Evolutionary conservation across 768 basidiomycete species (phyloP), one percentile per base, ranked within the genome.

Genomic region (Mycena metata): DNA sequence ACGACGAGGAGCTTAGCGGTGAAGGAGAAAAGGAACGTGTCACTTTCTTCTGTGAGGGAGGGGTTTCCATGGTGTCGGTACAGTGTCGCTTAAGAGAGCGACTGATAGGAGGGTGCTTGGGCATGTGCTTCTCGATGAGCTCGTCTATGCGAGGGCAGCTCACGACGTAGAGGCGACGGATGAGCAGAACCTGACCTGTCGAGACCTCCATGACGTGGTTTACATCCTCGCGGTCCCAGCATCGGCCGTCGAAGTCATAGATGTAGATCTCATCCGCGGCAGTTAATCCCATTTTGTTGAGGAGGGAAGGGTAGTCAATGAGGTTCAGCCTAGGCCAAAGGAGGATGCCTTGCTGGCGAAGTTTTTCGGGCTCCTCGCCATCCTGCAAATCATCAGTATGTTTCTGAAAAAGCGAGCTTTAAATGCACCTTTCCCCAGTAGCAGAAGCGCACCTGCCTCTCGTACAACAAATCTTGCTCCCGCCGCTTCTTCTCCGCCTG

Each of bases 211-310:
- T 23, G 17, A 58, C 57, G 16, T 50, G 49, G 23, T 66, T 39
- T 39, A 66, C 47, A 19, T 66, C 57, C 15, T 60, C 57, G 24
- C 65, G 58, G 19, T 54, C 24, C 49, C 47, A 66, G 45, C 24
- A 42, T 0, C 35, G 24, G 21, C 46, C 39, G 21, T 51, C 58
- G 33, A 52, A 60, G 47, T 66, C 58, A 50, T 52, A 66, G 17
- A 66, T 41, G 9, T 11, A 21, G 36, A 66, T 47, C 21, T 66
- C 57, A 19, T 59, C 56, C 5, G 24, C 43, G 5, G 21, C 21
- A 16, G 2, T 33, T 23, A 66, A 58, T 0, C 24, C 45, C 42
- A 65, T 41, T 50, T 66, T 59, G 35, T 54, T 21, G 6, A 66
- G 50, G 16, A 60, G n/a, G 10, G 16, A 12, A 0, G 58, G 58